A percentile compares a stretch with the other conserved stretches of the same genome.
Conservation (phyloP, 202 grass and related monocot genomes). For the Zizania palustris region DNA sequence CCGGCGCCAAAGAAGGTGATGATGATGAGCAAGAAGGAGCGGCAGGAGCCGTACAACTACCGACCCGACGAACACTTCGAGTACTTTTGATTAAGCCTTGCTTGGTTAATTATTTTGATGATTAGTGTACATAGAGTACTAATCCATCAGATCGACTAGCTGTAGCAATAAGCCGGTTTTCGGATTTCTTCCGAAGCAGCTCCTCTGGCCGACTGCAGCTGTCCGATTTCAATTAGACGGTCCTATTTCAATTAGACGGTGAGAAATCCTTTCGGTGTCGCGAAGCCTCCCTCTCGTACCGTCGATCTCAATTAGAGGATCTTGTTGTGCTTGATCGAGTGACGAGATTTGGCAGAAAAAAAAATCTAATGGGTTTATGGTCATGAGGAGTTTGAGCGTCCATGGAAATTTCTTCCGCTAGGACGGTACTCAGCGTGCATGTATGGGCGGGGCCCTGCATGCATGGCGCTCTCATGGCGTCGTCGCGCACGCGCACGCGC, state of each 20-base stretch:
- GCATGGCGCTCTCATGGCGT: slow-evolving; percentile 48
- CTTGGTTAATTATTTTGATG: neutral
- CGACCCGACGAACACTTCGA: slow-evolving; percentile 51
- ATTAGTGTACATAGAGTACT: slow-evolving; percentile 18
- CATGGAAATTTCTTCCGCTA: too few species aligned
- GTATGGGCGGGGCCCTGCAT: neutral
- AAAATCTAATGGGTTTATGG: too few species aligned
- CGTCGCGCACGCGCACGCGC: slow-evolving; percentile 52
- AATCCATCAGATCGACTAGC: neutral
- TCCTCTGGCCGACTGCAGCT: too few species aligned
- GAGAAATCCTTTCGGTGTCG: too few species aligned
- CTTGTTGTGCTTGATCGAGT: too few species aligned
- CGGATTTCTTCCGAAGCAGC: too few species aligned
- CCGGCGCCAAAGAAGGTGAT: slow-evolving; percentile 38
- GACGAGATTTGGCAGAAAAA: too few species aligned
- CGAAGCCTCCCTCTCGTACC: too few species aligned
- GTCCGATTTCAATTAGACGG: too few species aligned
- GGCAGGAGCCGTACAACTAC: slow-evolving; percentile 53
- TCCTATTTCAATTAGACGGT: too few species aligned
- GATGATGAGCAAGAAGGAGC: slow-evolving; percentile 59
- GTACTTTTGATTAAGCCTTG: slow-evolving; percentile 55
- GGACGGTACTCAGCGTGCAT: neutral
- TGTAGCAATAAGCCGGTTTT: neutral
- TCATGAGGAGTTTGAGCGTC: too few species aligned
- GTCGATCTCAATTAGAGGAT: too few species aligned